Evolutionary conservation across 192 early-diverging fungal genomes (phyloP), one percentile per base, ranked within the genome.

Genomic region (Glomus cerebriforme): DNA sequence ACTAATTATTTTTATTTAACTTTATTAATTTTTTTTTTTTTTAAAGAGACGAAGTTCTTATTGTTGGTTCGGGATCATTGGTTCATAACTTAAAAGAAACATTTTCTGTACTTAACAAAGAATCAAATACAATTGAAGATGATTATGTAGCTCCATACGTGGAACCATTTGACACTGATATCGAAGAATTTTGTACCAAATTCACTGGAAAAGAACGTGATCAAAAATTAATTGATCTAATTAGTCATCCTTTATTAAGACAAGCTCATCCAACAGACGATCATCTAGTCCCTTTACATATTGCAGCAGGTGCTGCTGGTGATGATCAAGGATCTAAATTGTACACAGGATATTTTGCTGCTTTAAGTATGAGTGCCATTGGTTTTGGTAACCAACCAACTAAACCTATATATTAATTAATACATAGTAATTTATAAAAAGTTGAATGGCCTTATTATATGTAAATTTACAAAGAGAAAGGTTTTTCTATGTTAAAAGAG

Each of bases 241-340:
- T 24, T 64, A 29, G 26, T 63, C 34, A 49, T 34, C 60, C 35
- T 12, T 29, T 72, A 9, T 78, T 92, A 65, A 79, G 84, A 75
- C 75, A 83, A 29, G 88, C 87, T 34, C 92, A 93, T 79, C 92
- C 92, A 24, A 88, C 90, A 0, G 79, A 89, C 26, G 92, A 93
- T 35, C 92, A 93, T 79, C 78, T 93, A 22, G 71, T 93, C 12
- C 92, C 92, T 17, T 83, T 91, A 79, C 90, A 92, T 84, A 86
- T 92, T 47, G 92, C 87, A 0, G 76, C 88, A 29, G 92, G 92
- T 12, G 91, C 90, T 10, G 89, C 91, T 0, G 88, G 86, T 17
- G 79, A 77, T 17, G 85, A 84, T 70, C 32, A 82, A 17, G 81
- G 77, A 27, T 67, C 49, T 1, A 54, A 54, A 22, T 54, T 54